Conservation (phyloP, 805 yeast genomes). For the Yarrowia sp. region DNA sequence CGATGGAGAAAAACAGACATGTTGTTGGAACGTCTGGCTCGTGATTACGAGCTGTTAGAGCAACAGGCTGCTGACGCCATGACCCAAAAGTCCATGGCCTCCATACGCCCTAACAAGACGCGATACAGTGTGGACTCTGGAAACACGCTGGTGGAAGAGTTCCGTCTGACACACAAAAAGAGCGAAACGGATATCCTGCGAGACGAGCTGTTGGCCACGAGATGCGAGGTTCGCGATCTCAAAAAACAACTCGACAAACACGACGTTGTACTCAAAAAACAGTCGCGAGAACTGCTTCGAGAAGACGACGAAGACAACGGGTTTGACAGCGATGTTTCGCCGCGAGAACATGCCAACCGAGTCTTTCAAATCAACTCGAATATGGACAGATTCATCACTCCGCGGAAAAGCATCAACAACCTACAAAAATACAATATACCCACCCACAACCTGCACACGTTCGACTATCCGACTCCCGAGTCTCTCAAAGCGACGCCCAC, state of each 20-base stretch:
- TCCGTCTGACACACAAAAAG: background rate
- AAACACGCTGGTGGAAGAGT: slow-evolving; percentile 1
- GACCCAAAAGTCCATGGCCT: slow-evolving; percentile 1
- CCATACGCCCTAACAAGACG: background rate
- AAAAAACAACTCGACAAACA: slow-evolving; percentile 7
- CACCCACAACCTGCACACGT: background rate
- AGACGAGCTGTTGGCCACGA: slow-evolving; percentile 1
- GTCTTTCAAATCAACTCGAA: background rate
- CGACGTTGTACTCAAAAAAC: slow-evolving; percentile 2
- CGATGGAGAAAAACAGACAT: slow-evolving; percentile 12
- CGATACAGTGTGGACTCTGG: background rate
- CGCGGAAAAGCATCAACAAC: slow-evolving; percentile 1
- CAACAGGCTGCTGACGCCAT: slow-evolving; percentile 7
- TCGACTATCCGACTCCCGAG: slow-evolving; percentile 17
- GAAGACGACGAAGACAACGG: background rate
- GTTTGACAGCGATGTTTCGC: background rate
- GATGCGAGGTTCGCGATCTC: background rate
- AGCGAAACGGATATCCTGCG: background rate
- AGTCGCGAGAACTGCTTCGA: background rate
- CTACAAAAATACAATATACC: background rate
- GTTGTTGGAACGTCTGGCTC: slow-evolving; percentile 8
- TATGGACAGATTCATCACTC: background rate
- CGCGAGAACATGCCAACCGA: background rate
- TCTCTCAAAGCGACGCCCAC: background rate
- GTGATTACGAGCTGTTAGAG: slow-evolving; percentile 10